phyloP scores from a whole-genome alignment of 768 basidiomycete species.

The Phaeolepiota aurea region DNA sequence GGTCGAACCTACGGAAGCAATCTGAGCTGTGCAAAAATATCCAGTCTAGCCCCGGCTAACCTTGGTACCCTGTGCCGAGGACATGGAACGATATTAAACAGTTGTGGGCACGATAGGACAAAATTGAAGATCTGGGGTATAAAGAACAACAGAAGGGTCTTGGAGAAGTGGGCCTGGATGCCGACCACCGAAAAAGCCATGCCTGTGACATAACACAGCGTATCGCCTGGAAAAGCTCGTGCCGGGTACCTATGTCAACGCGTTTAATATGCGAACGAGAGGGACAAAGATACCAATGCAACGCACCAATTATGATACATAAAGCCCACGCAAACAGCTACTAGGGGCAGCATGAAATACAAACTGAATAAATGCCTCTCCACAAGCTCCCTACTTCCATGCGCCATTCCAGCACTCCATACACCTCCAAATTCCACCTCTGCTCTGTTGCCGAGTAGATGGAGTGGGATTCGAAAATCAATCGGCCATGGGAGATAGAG shows the following conservation, averaged over 20 bases:
- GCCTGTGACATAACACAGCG: slow-evolving; percentile 93
- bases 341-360: slow-evolving; percentile 94
- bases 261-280: slow-evolving; percentile 4
- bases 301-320: slow-evolving; percentile 98
- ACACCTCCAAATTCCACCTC: slow-evolving; percentile 73
- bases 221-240: slow-evolving; percentile 91
- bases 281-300: slow-evolving; percentile 35
- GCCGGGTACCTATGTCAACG: slow-evolving; percentile 78
- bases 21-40: slow-evolving; percentile 4
- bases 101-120: slow-evolving; percentile 84
- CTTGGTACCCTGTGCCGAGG: slow-evolving; percentile 90
- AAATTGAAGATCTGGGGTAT: slow-evolving; percentile 99
- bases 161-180: slow-evolving; percentile 95
- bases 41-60: slow-evolving; percentile 29
- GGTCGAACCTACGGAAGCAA: slow-evolving; percentile 52
- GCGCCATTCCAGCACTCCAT: slow-evolving; percentile 78
- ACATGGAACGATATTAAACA: slow-evolving; percentile 90
- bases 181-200: slow-evolving; percentile 99
- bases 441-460: slow-evolving; percentile 56
- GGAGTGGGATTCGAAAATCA: slow-evolving; percentile 62
- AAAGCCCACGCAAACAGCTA: slow-evolving; percentile 85
- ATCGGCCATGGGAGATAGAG: slow-evolving; percentile 89
- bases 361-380: slow-evolving; percentile 92
- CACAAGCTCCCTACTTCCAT: slow-evolving; percentile 80
- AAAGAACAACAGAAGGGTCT: slow-evolving; percentile 94